Base-by-base conservation (phyloP, 495 filamentous ascomycete species). In the Talaromyces adpressus region DNA sequence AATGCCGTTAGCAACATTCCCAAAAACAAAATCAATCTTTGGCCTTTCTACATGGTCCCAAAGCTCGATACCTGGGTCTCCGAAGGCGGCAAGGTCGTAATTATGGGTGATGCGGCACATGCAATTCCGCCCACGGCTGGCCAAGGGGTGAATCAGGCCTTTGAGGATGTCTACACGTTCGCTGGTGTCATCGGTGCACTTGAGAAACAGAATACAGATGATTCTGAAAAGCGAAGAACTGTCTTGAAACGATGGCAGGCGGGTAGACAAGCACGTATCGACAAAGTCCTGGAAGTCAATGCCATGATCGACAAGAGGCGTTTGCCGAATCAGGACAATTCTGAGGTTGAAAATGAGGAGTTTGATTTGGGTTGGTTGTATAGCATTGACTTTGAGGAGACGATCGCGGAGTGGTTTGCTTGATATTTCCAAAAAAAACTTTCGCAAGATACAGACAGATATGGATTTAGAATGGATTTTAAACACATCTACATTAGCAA, bases 101-200 rank as follows among this genome's bases (percentile, higher is more conserved):
- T 87, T 20, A 75, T 81, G 6, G 79, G 79, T 18, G 77, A 82
- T 69, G 79, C 79, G 2, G 79, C 79, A 5, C 79, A 81, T 71
- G 78, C 79, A 0, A 77, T 83, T 32, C 76, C 79, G 0, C 80
- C 80, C 11, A 72, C 72, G 9, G 68, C 76, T 1, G 80, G 79
- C 0, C 78, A 81, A 63, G 80, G 80, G 0, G 69, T 64, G 1
- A 66, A 67, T 22, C 77, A 79, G 62, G 77, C 70, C 0, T 75
- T 78, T 63, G 78, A 81, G 58, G 77, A 80, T 69, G 69, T 54
- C 8, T 68, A 57, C 32, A 64, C 34, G 23, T 62, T 72, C 18
- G 66, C 64, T 16, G 41, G 51, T 5, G 20, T 71, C 7, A 27
- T 71, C 12, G 58, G 22, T 6, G 16, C 58, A 45, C 39, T 60